Percentiles rank a stretch among this genome's conserved stretches.
phyloP scores from a whole-genome alignment of 495 filamentous ascomycete genomes.

The Penicillium flavigenum region DNA sequence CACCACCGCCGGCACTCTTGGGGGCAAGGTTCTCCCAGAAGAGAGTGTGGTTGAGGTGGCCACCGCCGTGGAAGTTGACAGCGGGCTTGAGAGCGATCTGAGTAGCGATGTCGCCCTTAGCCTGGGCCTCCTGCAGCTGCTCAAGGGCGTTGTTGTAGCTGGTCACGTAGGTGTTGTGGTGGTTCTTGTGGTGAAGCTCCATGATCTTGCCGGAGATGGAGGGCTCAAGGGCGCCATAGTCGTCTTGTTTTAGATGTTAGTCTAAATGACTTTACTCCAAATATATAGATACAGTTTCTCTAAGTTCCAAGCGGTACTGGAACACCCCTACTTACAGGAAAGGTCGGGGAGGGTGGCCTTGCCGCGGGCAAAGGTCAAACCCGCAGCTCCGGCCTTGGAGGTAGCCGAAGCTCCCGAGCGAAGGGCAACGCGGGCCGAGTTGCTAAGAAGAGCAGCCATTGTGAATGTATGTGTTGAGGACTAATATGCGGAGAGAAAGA shows the following conservation, averaged over 20 bases:
- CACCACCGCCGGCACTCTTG: constrained; percentile 68
- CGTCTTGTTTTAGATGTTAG: constrained; percentile 51
- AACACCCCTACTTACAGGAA: constrained; percentile 63
- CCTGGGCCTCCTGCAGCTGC: constrained; percentile 57
- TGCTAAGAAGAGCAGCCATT: constrained; percentile 60
- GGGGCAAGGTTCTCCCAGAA: constrained; percentile 95
- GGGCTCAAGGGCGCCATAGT: constrained; percentile 91
- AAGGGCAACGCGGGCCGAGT: constrained; percentile 53
- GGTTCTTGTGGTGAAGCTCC: constrained; percentile 78
- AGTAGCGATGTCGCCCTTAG: constrained; percentile 53
- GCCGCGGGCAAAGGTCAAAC: constrained; percentile 72
- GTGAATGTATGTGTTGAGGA: constrained; percentile 17
- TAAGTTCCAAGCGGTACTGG: neutral
- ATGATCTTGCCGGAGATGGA: constrained; percentile 96
- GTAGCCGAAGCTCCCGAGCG: constrained; percentile 52
- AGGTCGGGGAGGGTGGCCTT: constrained; percentile 95
- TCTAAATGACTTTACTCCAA: neutral
- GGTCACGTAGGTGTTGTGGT: constrained; percentile 72
- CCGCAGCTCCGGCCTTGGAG: constrained; percentile 56
- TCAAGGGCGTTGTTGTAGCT: constrained; percentile 60
- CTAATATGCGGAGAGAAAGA: constrained; percentile 3
- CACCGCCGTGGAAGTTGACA: constrained; percentile 96
- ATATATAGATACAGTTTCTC: neutral
- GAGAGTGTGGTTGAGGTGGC: constrained; percentile 87
- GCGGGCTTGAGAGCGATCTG: constrained; percentile 80